Base-by-base conservation (phyloP, 1,284 basidiomycete genomes). In the Porphyrellus sp. region DNA sequence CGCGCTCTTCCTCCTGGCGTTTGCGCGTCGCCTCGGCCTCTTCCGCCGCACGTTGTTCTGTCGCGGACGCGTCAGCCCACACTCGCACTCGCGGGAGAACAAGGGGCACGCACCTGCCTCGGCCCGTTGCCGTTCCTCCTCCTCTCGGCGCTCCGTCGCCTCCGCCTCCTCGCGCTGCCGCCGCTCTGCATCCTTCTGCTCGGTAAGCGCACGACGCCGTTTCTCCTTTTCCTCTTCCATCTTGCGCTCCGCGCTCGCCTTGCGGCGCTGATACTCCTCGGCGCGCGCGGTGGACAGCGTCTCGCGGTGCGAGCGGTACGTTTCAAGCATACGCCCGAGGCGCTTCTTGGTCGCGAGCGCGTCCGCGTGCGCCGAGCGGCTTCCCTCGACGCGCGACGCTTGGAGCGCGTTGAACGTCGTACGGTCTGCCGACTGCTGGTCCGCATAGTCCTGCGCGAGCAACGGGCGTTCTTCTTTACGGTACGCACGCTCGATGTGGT, bases 401-500 rank as follows among this genome's bases (percentile, higher is more conserved):
- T 89, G 86, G 31, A 85, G 72, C 1, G 73, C 70, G 51, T 91
- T 83, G 71, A 91, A 91, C 1, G 84, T 83, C 45, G 78, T 74
- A 21, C 79, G 80, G 72, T 97, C 93, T 42, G 79, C 77, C 39
- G 77, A 77, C 69, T 95, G 91, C 70, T 99, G 96, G 2, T 78
- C 71, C 55, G 91, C 89, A 69, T 98, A 99, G 72, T 98, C 96
- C 59, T 90, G 77, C 2, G 80, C 80, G 38, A 98, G 81, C 16
- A 98, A 78, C 0, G 93, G 90, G 12, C 87, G 83, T 71, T 98
- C 97, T 57, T 95, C 94, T 73, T 93, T 93, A 60, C 96, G 89
- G 76, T 90, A 93, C 0, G 96, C 95, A 58, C 97, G 92, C 75
- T 99, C 96, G 67, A 92, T 72, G 72, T 99, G 95, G 68, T 99